Conservation (phyloP, 2,329 filamentous ascomycete species). For the Fusarium sulawesiense region DNA sequence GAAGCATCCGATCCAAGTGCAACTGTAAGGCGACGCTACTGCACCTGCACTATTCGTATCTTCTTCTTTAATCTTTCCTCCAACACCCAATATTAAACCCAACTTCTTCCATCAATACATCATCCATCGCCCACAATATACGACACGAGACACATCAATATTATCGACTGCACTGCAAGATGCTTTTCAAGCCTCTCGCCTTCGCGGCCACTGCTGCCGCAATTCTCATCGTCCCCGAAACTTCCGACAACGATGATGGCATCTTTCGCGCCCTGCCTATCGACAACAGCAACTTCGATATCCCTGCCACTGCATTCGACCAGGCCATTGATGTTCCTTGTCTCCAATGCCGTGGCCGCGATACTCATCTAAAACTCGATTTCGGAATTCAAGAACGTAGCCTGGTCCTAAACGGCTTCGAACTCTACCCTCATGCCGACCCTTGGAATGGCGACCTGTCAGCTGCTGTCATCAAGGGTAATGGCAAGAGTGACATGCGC, state of each 20-base stretch:
- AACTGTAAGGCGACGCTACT: constrained; percentile 22
- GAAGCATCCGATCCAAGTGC: constrained; percentile 35
- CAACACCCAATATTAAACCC: not conserved
- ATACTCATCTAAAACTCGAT: constrained; percentile 63
- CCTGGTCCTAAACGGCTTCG: constrained; percentile 69
- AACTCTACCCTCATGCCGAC: constrained; percentile 67
- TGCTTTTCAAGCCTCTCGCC: constrained; percentile 51
- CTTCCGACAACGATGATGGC: constrained; percentile 56
- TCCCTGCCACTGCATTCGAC: constrained; percentile 49
- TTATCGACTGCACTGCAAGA: constrained; percentile 28
- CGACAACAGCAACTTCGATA: constrained; percentile 51
- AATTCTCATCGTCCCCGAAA: constrained; percentile 66
- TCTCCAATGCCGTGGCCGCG: constrained; percentile 61
- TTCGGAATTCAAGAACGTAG: constrained; percentile 63
- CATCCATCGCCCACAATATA: not conserved
- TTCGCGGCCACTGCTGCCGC: constrained; percentile 55
- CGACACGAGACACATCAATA: not conserved
- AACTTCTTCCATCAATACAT: not conserved
- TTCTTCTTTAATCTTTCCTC: constrained; percentile 4
- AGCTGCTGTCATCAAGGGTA: constrained; percentile 59
- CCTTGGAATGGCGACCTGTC: constrained; percentile 57
- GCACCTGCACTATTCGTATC: not conserved
- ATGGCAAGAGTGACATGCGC: constrained; percentile 50
- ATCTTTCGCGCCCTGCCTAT: constrained; percentile 57
- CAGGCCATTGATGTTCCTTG: constrained; percentile 64